Conservation (phyloP, 2,329 filamentous ascomycete genomes). For the Microdochium trichocladiopsis region DNA sequence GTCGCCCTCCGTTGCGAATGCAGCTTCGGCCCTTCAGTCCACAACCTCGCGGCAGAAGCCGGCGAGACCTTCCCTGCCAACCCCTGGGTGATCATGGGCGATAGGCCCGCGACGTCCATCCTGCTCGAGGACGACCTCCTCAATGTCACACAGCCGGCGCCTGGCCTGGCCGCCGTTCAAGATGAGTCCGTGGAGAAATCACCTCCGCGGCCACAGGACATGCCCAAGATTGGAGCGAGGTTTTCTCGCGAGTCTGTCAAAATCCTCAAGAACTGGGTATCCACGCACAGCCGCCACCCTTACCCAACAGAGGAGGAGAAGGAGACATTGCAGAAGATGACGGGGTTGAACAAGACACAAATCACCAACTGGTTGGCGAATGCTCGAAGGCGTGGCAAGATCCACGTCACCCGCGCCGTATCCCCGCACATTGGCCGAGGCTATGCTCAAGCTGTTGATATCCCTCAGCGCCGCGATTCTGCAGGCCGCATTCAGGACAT, state of each 20-base stretch:
- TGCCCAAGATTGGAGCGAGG: conserved; percentile 62
- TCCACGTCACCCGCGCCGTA: conserved; percentile 57
- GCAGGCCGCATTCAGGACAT: conserved; percentile 30
- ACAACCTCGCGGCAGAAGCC: conserved; percentile 23
- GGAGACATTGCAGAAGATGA: conserved; percentile 68
- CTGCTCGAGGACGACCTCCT: conserved; percentile 26
- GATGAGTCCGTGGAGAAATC: conserved; percentile 14
- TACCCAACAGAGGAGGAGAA: conserved; percentile 88
- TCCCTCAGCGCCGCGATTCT: conserved; percentile 53
- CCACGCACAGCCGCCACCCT: conserved; percentile 71
- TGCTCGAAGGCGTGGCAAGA: conserved; percentile 75
- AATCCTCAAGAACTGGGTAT: conserved; percentile 78
- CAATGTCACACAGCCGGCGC: conserved; percentile 10
- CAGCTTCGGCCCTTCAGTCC: conserved; percentile 39
- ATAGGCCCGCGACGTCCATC: conserved; percentile 31
- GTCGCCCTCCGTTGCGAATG: conserved; percentile 52
- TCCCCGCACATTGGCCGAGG: conserved; percentile 61
- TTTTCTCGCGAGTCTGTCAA: conserved; percentile 77
- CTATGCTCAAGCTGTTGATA: conserved; percentile 61
- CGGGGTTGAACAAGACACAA: conserved; percentile 74
- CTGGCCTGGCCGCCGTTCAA: conserved; percentile 2
- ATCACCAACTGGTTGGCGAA: conserved; percentile 93
- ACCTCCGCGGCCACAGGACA: conserved; percentile 15
- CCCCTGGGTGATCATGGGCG: conserved; percentile 36
- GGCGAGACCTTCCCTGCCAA: conserved; percentile 33